Conservation (phyloP, 441 rosid species). For the Eruca vesicaria region DNA sequence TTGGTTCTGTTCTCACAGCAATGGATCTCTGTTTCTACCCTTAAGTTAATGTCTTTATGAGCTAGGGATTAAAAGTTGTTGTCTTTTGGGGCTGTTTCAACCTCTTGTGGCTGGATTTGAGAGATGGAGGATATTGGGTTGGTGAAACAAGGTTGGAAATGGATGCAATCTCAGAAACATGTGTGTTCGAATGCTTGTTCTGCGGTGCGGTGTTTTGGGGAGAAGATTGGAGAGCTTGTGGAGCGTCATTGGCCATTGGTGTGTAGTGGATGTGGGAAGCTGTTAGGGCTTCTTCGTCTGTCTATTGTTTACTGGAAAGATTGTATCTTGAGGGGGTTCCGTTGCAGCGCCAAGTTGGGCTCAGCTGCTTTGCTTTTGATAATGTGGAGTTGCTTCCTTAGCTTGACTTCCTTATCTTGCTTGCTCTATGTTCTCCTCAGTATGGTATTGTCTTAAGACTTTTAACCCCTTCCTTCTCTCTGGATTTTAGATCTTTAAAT, state of each 20-base stretch:
- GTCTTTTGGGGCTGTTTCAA: background rate
- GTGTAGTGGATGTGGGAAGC: slow-evolving; percentile 23
- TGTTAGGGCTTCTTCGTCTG: slow-evolving; percentile 43
- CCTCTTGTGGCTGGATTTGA: slow-evolving; percentile 1
- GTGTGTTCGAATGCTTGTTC: slow-evolving; percentile 47
- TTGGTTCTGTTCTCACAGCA: slow-evolving; percentile 22
- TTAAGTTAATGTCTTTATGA: slow-evolving; percentile 11
- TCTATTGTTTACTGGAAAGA: slow-evolving; percentile 79
- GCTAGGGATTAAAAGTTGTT: background rate
- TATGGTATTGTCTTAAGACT: slow-evolving; percentile 53
- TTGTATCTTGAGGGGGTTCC: slow-evolving; percentile 64
- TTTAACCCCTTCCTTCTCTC: background rate
- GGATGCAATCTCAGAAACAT: slow-evolving; percentile 82
- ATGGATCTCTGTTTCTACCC: background rate
- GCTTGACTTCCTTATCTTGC: slow-evolving; percentile 89
- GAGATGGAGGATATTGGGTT: slow-evolving; percentile 95
- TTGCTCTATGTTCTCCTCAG: slow-evolving; percentile 73
- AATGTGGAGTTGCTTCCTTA: slow-evolving; percentile 98
- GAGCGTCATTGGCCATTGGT: slow-evolving; percentile 95
- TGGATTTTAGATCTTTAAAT: background rate
- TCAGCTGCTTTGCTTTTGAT: slow-evolving; percentile 88
- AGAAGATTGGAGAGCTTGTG: slow-evolving; percentile 51
- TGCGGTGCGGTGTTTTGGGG: slow-evolving; percentile 49
- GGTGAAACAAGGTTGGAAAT: slow-evolving; percentile 85
- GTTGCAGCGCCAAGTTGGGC: slow-evolving; percentile 66